Conservation (phyloP, 768 basidiomycete species). For the Mycena maculata region DNA sequence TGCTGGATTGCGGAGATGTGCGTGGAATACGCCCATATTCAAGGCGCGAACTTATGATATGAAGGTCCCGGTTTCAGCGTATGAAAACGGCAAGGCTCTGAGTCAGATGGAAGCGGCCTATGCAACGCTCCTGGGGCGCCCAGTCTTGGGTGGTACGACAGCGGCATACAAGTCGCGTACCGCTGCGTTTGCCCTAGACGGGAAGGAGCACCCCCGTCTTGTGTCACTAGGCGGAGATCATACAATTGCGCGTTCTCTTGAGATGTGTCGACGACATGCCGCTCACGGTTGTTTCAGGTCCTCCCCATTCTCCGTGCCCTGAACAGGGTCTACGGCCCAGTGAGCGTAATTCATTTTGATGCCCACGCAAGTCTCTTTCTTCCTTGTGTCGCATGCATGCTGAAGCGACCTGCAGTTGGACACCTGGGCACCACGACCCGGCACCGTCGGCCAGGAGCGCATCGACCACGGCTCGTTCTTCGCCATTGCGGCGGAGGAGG, state of each 20-base stretch:
- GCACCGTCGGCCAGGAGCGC: slow-evolving; percentile 56
- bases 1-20: slow-evolving; percentile 76
- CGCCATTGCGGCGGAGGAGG: slow-evolving; percentile 68
- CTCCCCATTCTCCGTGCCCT: slow-evolving; percentile 78
- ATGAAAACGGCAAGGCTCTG: slow-evolving; percentile 71
- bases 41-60: no score
- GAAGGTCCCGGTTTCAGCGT: slow-evolving; percentile 68
- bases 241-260: slow-evolving; percentile 61
- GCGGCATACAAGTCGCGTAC: slow-evolving; percentile 39
- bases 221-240: slow-evolving; percentile 79
- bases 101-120: slow-evolving; percentile 79
- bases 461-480: slow-evolving; percentile 80
- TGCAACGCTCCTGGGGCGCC: slow-evolving; percentile 64
- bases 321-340: slow-evolving; percentile 72
- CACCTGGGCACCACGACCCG: slow-evolving; percentile 57
- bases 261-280: slow-evolving; percentile 37
- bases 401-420: slow-evolving; percentile 75
- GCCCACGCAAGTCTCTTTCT: slow-evolving; percentile 42
- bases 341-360: slow-evolving; percentile 63
- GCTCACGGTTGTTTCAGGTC: slow-evolving; percentile 34
- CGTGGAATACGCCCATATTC: no score
- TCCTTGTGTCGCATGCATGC: slow-evolving; percentile 58
- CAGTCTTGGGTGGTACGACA: slow-evolving; percentile 45
- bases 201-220: slow-evolving; percentile 70
- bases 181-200: slow-evolving; percentile 59